Conservation (phyloP, 31 red algal species). For the Porphyra umbilicalis region DNA sequence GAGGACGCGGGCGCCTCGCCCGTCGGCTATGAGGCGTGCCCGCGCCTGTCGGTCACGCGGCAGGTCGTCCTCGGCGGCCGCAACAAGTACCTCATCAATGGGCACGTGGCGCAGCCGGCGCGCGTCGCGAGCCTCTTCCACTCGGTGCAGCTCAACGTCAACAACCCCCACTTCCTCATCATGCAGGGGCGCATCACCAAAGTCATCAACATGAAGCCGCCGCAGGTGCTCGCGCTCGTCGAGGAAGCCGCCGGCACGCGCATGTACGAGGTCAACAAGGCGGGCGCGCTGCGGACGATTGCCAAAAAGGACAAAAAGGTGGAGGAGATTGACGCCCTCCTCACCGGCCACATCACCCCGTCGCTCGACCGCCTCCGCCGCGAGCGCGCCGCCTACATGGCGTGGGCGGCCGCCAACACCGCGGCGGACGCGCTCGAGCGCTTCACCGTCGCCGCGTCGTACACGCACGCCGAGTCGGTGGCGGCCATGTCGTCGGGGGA, state of each 20-base stretch:
- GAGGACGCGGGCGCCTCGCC: slow-evolving; percentile 60
- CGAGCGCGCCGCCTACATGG: slow-evolving; percentile 86
- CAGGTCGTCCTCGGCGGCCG: slow-evolving; percentile 91
- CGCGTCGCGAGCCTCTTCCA: slow-evolving; percentile 97
- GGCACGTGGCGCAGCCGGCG: slow-evolving; percentile 80
- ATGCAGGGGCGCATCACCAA: slow-evolving; percentile 99
- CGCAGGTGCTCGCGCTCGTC: slow-evolving; percentile 85
- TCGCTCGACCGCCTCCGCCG: slow-evolving; percentile 78
- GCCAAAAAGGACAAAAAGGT: slow-evolving; percentile 97
- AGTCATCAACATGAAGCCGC: slow-evolving; percentile 99
- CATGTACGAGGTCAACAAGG: slow-evolving; percentile 99
- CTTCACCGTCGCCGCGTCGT: slow-evolving; percentile 45
- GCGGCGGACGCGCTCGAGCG: slow-evolving; percentile 59
- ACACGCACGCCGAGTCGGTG: slow-evolving; percentile 23
- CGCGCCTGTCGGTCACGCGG: slow-evolving; percentile 80
- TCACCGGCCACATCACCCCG: slow-evolving; percentile 89
- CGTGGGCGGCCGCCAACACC: slow-evolving; percentile 82
- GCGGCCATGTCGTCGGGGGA: slow-evolving; percentile 37
- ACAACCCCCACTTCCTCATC: slow-evolving; percentile 99
- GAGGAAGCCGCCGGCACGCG: slow-evolving; percentile 99
- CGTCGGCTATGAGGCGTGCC: slow-evolving; percentile 84
- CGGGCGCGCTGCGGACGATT: slow-evolving; percentile 85
- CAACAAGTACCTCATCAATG: slow-evolving; percentile 98
- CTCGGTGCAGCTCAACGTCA: slow-evolving; percentile 98
- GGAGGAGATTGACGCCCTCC: slow-evolving; percentile 91